These are phyloP conservation scores for Dictyostelium discoideum DNA, from an alignment of 78 protist genomes.

Conservation along the genomic window dicty_2.7 NC_007091.3:2933001-2933500, in stretches of 20 bases:
- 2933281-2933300: constrained; percentile 60
- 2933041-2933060: too few species aligned
- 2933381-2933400: constrained; percentile 54
- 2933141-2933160: constrained; percentile 58
- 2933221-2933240: constrained; percentile 34
- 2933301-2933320: constrained; percentile 48
- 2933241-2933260: constrained; percentile 61
- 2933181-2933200: constrained; percentile 57
- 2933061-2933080: too few species aligned
- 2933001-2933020: too few species aligned
- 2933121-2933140: constrained; percentile 37
- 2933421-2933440: constrained; percentile 60
- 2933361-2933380: constrained; percentile 35
- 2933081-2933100: neutral
- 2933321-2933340: neutral
- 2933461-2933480: constrained; percentile 49
- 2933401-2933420: constrained; percentile 64
- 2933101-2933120: constrained; percentile 30
- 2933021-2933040: too few species aligned
- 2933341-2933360: constrained; percentile 58
- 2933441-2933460: constrained; percentile 30
- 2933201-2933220: constrained; percentile 12
- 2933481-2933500: constrained; percentile 74
- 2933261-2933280: constrained; percentile 51
- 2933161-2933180: constrained; percentile 59